These are phyloP conservation scores for Cryphonectria naterciae DNA, from an alignment of 2,329 filamentous ascomycete genomes.

Conservation along the genomic window DNA sequence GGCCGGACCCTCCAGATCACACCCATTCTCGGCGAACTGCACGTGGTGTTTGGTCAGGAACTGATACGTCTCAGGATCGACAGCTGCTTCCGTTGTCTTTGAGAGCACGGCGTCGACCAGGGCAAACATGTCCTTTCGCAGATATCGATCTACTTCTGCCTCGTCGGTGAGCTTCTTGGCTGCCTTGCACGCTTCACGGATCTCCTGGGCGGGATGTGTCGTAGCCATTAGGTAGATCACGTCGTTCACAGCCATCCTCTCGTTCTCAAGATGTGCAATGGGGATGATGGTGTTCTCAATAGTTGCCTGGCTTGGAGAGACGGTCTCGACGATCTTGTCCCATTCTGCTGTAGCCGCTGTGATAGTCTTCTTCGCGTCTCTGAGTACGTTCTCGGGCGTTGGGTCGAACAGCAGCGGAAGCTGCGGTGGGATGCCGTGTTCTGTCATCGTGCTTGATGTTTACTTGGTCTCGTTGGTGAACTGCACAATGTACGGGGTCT, in stretches of 20 bases:
- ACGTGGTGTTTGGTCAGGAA: conserved; percentile 25
- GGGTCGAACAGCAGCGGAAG: conserved; percentile 12
- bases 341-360: neutral
- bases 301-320: neutral
- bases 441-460: neutral
- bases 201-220: conserved; percentile 20
- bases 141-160: conserved; percentile 21
- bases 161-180: conserved; percentile 20
- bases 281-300: conserved; percentile 15
- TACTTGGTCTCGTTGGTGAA: neutral
- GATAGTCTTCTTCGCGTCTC: neutral
- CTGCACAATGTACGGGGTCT: neutral
- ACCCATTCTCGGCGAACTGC: conserved; percentile 24
- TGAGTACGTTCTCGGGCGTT: neutral
- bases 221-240: conserved; percentile 26
- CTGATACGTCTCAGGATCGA: conserved; percentile 9
- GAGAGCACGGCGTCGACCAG: conserved; percentile 21
- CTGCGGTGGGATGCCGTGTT: neutral
- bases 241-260: conserved; percentile 8
- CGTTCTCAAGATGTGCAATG: conserved; percentile 10
- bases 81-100: neutral
- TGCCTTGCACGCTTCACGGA: conserved; percentile 23
- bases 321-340: neutral
- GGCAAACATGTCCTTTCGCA: conserved; percentile 23
- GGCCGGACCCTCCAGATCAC: conserved; percentile 14